Conservation (phyloP, 305 asterid species). For the Andrographis paniculata region DNA sequence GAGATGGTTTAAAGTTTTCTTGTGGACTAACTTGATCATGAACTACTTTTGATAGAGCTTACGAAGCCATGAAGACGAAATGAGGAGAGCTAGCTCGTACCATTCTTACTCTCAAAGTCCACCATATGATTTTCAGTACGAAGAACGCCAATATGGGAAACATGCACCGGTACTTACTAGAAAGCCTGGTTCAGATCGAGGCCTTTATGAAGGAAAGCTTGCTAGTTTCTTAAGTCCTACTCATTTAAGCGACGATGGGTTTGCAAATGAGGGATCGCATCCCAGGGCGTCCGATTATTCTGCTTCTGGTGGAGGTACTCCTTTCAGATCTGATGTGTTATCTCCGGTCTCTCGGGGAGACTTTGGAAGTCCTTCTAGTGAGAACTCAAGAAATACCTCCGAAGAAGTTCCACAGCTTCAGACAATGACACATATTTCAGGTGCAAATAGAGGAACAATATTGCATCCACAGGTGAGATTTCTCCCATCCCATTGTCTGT, state of each 20-base stretch:
- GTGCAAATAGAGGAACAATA: slow-evolving; percentile 19
- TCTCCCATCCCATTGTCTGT: too few relatives aligned
- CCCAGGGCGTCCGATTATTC: slow-evolving; percentile 54
- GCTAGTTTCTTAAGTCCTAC: slow-evolving; percentile 76
- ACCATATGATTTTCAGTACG: slow-evolving; percentile 94
- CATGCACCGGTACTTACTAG: slow-evolving; percentile 58
- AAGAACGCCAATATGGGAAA: slow-evolving; percentile 83
- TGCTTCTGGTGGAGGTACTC: slow-evolving; percentile 55
- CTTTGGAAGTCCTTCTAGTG: slow-evolving; percentile 54
- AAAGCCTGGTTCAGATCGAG: slow-evolving; percentile 86
- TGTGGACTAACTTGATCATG: slow-evolving; percentile 23
- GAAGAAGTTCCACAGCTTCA: slow-evolving; percentile 27
- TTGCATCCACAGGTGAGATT: slow-evolving; percentile 17
- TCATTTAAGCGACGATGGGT: slow-evolving; percentile 51
- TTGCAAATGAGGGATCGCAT: slow-evolving; percentile 49
- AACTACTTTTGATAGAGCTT: slow-evolving; percentile 37
- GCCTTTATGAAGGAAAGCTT: slow-evolving; percentile 68
- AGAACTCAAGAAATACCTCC: slow-evolving; percentile 45
- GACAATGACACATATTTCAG: slow-evolving; percentile 17
- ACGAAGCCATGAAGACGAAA: slow-evolving; percentile 61
- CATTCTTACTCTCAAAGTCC: slow-evolving; percentile 98
- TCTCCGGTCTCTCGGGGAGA: slow-evolving; percentile 53
- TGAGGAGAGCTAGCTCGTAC: slow-evolving; percentile 89
- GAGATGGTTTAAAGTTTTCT: too few relatives aligned
- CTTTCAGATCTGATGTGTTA: slow-evolving; percentile 36